phyloP scores from a whole-genome alignment of 768 basidiomycete genomes.

The Boletus rubescentipes region DNA sequence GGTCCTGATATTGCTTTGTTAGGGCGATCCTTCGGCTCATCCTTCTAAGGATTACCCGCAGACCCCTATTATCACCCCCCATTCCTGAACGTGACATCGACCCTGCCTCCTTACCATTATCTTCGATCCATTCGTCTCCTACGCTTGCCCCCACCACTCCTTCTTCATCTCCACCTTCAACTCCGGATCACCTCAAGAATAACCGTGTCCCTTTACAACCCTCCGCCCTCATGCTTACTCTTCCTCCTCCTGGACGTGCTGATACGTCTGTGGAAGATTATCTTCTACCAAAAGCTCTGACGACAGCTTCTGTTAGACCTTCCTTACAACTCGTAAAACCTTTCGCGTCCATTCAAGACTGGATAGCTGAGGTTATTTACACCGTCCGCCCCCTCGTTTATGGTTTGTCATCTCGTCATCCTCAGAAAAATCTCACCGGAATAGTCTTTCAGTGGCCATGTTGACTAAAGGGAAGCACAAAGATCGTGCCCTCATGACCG shows the following conservation, averaged over 20 bases:
- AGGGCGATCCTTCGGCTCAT: slow-evolving; percentile 76
- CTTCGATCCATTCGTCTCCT: slow-evolving; percentile 55
- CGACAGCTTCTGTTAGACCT: slow-evolving; percentile 68
- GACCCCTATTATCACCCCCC: slow-evolving; percentile 74
- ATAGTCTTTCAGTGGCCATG: slow-evolving; percentile 20
- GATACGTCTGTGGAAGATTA: slow-evolving; percentile 73
- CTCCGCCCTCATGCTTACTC: slow-evolving; percentile 55
- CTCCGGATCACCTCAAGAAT: slow-evolving; percentile 80
- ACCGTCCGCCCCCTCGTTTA: slow-evolving; percentile 75
- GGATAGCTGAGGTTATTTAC: slow-evolving; percentile 72
- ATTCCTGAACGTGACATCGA: slow-evolving; percentile 90
- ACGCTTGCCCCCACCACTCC: slow-evolving; percentile 60
- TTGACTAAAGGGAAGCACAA: slow-evolving; percentile 24
- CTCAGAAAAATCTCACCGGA: slow-evolving; percentile 3
- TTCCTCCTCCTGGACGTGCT: slow-evolving; percentile 49
- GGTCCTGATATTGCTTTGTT: slow-evolving; percentile 12
- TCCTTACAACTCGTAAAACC: slow-evolving; percentile 64
- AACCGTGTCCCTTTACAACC: slow-evolving; percentile 67
- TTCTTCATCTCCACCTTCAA: slow-evolving; percentile 52
- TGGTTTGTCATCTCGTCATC: slow-evolving; percentile 44
- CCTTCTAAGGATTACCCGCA: slow-evolving; percentile 69
- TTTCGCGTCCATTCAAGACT: slow-evolving; percentile 64
- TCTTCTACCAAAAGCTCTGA: slow-evolving; percentile 78
- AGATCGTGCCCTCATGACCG: slow-evolving; percentile 62
- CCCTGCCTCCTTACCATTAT: slow-evolving; percentile 59